Percentiles rank a stretch among this genome's conserved stretches.
These are phyloP conservation scores for Apophysomyces sp. DNA, from an alignment of 371 early-diverging fungal species.

Conservation along the genomic window DNA sequence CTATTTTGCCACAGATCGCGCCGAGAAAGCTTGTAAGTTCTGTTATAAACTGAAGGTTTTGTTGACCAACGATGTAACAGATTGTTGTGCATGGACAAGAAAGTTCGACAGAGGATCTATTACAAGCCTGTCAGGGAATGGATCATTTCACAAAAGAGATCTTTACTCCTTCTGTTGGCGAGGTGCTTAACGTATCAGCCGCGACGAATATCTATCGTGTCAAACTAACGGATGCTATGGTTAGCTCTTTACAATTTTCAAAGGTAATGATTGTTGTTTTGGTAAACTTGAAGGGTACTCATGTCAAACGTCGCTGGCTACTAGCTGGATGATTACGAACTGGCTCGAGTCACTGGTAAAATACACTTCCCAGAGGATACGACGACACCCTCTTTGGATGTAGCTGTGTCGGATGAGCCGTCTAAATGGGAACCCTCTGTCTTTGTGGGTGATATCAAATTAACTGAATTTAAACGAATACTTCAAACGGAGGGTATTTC, in stretches of 20 bases:
- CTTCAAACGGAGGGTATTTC: conserved; percentile 73
- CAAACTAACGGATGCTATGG: conserved; percentile 82
- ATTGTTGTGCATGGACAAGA: conserved; percentile 82
- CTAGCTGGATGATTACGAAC: conserved; percentile 73
- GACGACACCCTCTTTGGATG: conserved; percentile 77
- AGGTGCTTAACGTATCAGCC: conserved; percentile 85
- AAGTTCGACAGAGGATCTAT: conserved; percentile 64
- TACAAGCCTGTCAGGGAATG: conserved; percentile 53
- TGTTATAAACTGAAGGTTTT: background rate
- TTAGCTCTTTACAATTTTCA: conserved; percentile 74
- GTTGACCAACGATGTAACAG: conserved; percentile 28
- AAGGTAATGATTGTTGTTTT: conserved; percentile 43
- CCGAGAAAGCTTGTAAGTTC: conserved; percentile 81
- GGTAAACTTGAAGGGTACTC: background rate
- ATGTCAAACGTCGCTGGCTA: background rate
- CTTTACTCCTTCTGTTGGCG: conserved; percentile 76
- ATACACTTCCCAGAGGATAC: conserved; percentile 69
- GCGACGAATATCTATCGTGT: conserved; percentile 83
- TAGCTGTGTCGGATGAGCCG: conserved; percentile 48
- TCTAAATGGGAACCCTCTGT: conserved; percentile 62
- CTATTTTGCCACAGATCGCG: conserved; percentile 80
- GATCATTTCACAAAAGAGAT: conserved; percentile 79
- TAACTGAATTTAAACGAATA: conserved; percentile 78
- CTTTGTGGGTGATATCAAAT: conserved; percentile 83
- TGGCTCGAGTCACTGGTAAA: conserved; percentile 72